Evolutionary conservation across 352 stramenopile genomes (phyloP).

Genomic region (Phytopythium aichiense): DNA sequence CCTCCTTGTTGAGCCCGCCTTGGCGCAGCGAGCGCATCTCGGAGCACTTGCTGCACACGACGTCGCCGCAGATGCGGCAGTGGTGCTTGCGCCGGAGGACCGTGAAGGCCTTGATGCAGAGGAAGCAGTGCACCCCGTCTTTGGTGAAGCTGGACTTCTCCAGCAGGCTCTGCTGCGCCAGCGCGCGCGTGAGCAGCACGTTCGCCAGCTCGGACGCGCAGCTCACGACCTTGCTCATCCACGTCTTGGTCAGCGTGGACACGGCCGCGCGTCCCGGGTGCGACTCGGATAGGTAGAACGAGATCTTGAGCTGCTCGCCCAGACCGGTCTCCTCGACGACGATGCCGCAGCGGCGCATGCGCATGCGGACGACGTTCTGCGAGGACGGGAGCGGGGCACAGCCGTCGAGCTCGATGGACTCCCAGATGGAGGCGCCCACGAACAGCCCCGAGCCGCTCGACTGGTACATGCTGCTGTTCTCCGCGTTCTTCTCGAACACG

Average conservation of each 20-base stretch:
- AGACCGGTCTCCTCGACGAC: slow-evolving; percentile 71
- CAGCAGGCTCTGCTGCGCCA: slow-evolving; percentile 57
- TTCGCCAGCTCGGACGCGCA: slow-evolving; percentile 66
- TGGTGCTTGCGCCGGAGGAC: slow-evolving; percentile 83
- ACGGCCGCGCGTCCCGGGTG: slow-evolving; percentile 66
- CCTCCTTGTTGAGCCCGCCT: slow-evolving; percentile 56
- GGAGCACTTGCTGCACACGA: slow-evolving; percentile 83
- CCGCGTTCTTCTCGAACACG: slow-evolving; percentile 66
- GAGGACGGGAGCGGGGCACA: slow-evolving; percentile 65
- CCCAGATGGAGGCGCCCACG: slow-evolving; percentile 77
- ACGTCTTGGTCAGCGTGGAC: slow-evolving; percentile 65
- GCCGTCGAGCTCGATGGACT: slow-evolving; percentile 79
- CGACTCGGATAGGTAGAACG: slow-evolving; percentile 69
- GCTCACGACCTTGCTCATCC: slow-evolving; percentile 84
- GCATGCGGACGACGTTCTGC: slow-evolving; percentile 77
- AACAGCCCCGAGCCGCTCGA: slow-evolving; percentile 60
- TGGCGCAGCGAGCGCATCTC: slow-evolving; percentile 76
- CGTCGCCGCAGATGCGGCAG: slow-evolving; percentile 79
- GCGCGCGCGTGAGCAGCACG: slow-evolving; percentile 56
- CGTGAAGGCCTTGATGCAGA: slow-evolving; percentile 72
- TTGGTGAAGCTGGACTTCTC: slow-evolving; percentile 78
- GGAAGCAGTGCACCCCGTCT: slow-evolving; percentile 63
- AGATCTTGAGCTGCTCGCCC: slow-evolving; percentile 59
- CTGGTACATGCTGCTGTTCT: slow-evolving; percentile 55
- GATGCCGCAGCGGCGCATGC: slow-evolving; percentile 73